A percentile compares a stretch with the other conserved stretches of the same genome.
Evolutionary conservation across 495 filamentous ascomycete genomes (phyloP).

Genomic region (Lichina pygmaea): DNA sequence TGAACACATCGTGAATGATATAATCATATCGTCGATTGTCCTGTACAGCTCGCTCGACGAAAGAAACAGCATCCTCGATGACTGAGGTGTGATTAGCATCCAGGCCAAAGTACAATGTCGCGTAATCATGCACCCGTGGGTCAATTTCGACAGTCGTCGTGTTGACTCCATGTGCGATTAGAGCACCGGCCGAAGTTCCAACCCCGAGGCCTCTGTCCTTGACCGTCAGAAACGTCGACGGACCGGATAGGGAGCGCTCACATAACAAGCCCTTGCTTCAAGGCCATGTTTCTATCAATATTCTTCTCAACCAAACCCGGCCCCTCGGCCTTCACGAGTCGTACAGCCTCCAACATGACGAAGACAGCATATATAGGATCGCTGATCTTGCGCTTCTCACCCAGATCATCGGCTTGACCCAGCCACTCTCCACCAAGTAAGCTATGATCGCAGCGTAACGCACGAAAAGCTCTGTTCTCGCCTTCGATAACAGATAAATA

Average conservation of each 20-base stretch:
- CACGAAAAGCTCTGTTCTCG: conserved; percentile 36
- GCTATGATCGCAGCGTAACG: conserved; percentile 83
- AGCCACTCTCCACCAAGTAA: conserved; percentile 88
- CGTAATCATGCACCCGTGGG: conserved; percentile 61
- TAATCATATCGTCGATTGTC: conserved; percentile 42
- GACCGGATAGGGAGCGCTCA: conserved; percentile 12
- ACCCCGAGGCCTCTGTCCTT: conserved; percentile 55
- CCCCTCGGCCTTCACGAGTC: conserved; percentile 35
- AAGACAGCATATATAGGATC: conserved; percentile 91
- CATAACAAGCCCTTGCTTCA: conserved; percentile 63
- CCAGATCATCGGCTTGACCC: conserved; percentile 1
- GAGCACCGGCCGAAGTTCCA: conserved; percentile 63
- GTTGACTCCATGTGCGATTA: conserved; percentile 68
- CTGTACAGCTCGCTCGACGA: conserved; percentile 28
- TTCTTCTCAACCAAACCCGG: conserved; percentile 8
- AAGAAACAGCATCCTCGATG: conserved; percentile 57
- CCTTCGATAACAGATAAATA: conserved; percentile 79
- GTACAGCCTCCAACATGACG: conserved; percentile 71
- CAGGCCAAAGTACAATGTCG: conserved; percentile 57
- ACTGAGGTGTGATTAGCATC: conserved; percentile 49
- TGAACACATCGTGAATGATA: conserved; percentile 97
- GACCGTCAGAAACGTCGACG: background rate
- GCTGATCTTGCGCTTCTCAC: conserved; percentile 12
- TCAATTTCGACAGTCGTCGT: conserved; percentile 90
- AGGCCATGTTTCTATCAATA: background rate